Base-by-base conservation (phyloP, 1,284 basidiomycete genomes). In the Cryptococcus jaspeensis region DNA sequence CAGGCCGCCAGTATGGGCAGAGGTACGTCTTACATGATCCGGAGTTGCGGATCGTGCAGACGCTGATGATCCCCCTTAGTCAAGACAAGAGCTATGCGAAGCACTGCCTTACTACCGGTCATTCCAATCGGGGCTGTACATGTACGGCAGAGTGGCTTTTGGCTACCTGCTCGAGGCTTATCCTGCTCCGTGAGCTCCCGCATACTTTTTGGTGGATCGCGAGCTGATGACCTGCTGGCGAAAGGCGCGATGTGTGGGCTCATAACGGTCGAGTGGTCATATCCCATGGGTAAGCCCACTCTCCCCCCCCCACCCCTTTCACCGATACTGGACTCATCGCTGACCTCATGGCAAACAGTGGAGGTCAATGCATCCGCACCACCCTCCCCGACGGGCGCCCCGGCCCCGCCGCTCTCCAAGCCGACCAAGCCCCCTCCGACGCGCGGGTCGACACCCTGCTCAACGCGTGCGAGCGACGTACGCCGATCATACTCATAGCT, bases 31-130 rank as follows among this genome's bases (percentile, higher is more conserved):
- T 7, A 0, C n/a, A n/a, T n/a, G n/a, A n/a, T n/a, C n/a, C n/a
- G n/a, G n/a, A n/a, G n/a, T n/a, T n/a, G n/a, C n/a, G n/a, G n/a
- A n/a, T 20, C 23, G 32, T 36, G 13, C 18, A 20, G 13, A 37
- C 5, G 16, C 53, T 23, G 9, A 1, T 4, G 40, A 40, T 61
- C 23, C 55, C 41, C 7, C 25, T 40, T 50, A 73, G 71, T 65
- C 70, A 2, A 64, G 74, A 12, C 74, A 74, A 58, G 74, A 76
- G 47, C 67, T 76, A 3, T 76, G 74, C 55, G 74, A 76, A 56
- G 63, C 72, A 13, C 57, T 76, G 50, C 72, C 73, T 8, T 76
- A 76, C 59, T 76, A 76, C 56, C 67, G 74, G 32, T 66, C 73
- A 2, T 76, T 70, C 56, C 74, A 76, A 56, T 64, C 72, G 13